phyloP scores from a whole-genome alignment of 495 filamentous ascomycete genomes.

The Cenococcum geophilum region DNA sequence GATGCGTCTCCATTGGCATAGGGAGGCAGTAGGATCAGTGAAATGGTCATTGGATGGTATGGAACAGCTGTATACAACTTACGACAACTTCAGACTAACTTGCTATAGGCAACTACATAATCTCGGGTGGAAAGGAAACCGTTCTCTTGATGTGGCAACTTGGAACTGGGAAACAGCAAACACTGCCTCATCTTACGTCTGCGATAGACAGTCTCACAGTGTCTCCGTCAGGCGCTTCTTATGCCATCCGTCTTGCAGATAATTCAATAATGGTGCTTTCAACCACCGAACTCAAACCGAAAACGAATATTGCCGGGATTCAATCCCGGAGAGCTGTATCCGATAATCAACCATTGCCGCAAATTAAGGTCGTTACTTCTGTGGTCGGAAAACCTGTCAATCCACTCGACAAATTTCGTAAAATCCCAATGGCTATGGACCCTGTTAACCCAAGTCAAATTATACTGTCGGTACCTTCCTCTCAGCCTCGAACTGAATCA shows the following conservation, averaged over 20 bases:
- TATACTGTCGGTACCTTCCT: slow-evolving; percentile 54
- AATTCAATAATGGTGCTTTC: slow-evolving; percentile 86
- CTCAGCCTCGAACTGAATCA: slow-evolving; percentile 39
- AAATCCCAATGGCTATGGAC: slow-evolving; percentile 48
- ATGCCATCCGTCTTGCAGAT: slow-evolving; percentile 77
- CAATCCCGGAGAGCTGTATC: slow-evolving; percentile 47
- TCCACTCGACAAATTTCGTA: slow-evolving; percentile 7
- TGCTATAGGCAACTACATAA: slow-evolving; percentile 77
- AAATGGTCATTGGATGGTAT: slow-evolving; percentile 90
- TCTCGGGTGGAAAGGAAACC: slow-evolving; percentile 87
- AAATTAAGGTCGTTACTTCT: not conserved
- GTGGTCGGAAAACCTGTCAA: not conserved
- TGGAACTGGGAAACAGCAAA: slow-evolving; percentile 71
- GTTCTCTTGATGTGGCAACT: slow-evolving; percentile 95
- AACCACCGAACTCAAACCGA: slow-evolving; percentile 76
- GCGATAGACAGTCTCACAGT: slow-evolving; percentile 76
- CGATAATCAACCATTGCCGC: not conserved
- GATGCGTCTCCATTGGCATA: slow-evolving; percentile 74
- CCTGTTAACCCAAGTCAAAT: slow-evolving; percentile 53
- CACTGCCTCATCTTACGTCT: slow-evolving; percentile 79
- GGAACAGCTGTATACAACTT: slow-evolving; percentile 26
- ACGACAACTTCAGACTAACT: slow-evolving; percentile 4
- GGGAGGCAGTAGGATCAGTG: slow-evolving; percentile 67
- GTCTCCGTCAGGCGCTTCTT: slow-evolving; percentile 70
- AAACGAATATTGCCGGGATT: slow-evolving; percentile 72